Percentiles rank a stretch among this genome's conserved stretches.
Evolutionary conservation across 305 asterid species (phyloP).

Genomic region (Fraxinus floribunda): DNA sequence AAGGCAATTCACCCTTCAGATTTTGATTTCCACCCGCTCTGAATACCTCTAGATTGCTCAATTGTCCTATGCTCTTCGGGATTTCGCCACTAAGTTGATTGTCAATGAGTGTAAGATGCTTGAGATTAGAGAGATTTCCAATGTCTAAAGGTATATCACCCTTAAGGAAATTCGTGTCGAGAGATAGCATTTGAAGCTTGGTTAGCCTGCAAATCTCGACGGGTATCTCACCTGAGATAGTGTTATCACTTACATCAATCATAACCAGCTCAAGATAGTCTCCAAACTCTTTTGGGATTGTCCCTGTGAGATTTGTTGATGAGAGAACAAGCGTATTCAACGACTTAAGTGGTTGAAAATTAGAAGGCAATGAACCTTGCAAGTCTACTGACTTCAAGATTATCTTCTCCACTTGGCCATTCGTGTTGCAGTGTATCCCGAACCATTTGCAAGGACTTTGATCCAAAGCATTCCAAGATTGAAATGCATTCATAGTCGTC

Average conservation of each 20-base stretch:
- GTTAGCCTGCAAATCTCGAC: slow-evolving; percentile 53
- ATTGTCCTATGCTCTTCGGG: slow-evolving; percentile 59
- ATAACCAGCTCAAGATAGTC: slow-evolving; percentile 49
- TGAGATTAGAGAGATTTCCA: slow-evolving; percentile 56
- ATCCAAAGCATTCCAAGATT: slow-evolving; percentile 58
- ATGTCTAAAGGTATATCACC: slow-evolving; percentile 69
- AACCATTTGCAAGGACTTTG: slow-evolving; percentile 70
- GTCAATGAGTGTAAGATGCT: slow-evolving; percentile 60
- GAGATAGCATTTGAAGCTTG: slow-evolving; percentile 51
- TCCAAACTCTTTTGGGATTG: slow-evolving; percentile 77
- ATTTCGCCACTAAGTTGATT: slow-evolving; percentile 77
- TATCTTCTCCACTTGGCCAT: slow-evolving; percentile 57
- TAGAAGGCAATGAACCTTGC: slow-evolving; percentile 81
- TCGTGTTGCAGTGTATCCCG: slow-evolving; percentile 67
- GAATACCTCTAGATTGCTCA: slow-evolving; percentile 57
- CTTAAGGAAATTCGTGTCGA: slow-evolving; percentile 56
- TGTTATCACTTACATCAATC: slow-evolving; percentile 70
- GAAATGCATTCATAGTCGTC: slow-evolving; percentile 31
- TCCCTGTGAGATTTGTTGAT: slow-evolving; percentile 76
- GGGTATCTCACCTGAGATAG: slow-evolving; percentile 73
- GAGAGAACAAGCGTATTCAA: slow-evolving; percentile 61
- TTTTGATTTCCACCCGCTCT: slow-evolving; percentile 91
- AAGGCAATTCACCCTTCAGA: slow-evolving; percentile 69
- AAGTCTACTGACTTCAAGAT: slow-evolving; percentile 56
- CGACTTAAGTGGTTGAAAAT: slow-evolving; percentile 51